Evolutionary conservation across 108 stramenopile genomes (phyloP).

Genomic region (Discostella pseudostelligera): DNA sequence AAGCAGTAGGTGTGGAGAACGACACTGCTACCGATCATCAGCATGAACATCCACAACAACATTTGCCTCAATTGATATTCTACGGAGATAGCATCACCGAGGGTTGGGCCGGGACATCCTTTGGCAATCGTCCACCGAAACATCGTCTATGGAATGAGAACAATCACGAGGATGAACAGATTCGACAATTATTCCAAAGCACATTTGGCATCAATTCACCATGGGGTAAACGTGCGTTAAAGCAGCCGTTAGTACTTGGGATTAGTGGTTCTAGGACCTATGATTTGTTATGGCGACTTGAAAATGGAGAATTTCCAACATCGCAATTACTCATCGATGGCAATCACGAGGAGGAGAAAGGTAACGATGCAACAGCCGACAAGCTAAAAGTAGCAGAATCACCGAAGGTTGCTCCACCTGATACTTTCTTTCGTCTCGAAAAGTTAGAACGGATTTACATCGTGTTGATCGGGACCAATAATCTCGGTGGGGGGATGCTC

Average conservation of each 20-base stretch:
- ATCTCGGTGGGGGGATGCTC: conserved; percentile 49
- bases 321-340: conserved; percentile 9
- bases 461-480: conserved; percentile 56
- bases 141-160: conserved; percentile 16
- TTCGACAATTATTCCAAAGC: conserved; percentile 18
- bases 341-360: background rate
- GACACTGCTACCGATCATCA: too few species aligned
- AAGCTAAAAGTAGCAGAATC: background rate
- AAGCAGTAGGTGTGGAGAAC: too few species aligned
- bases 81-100: conserved; percentile 45
- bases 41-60: background rate
- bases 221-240: conserved; percentile 22
- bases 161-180: conserved; percentile 5
- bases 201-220: conserved; percentile 21
- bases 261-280: conserved; percentile 39
- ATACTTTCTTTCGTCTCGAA: conserved; percentile 7
- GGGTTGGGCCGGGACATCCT: conserved; percentile 39
- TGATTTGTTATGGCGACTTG: conserved; percentile 37
- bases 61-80: conserved; percentile 39
- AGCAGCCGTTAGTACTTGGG: conserved; percentile 31
- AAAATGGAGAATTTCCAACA: conserved; percentile 39
- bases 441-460: conserved; percentile 36
- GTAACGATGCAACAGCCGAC: background rate
- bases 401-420: too few species aligned
- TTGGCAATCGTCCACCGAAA: conserved; percentile 24